Base-by-base conservation (phyloP, 106 monocot species). In the Apostasia ramifera region DNA sequence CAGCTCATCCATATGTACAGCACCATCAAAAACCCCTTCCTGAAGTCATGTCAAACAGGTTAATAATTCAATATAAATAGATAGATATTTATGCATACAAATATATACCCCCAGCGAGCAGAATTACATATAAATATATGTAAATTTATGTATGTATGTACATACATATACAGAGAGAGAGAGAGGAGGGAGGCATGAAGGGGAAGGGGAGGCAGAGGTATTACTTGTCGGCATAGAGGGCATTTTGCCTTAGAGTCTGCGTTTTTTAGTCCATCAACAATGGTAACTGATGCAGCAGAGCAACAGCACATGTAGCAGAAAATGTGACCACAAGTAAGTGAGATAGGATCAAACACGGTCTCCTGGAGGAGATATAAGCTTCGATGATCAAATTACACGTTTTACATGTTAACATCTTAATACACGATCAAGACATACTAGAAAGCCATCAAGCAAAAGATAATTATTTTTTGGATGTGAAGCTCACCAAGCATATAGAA, bases 251-350 rank as follows among this genome's bases (percentile, higher is more conserved):
- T 81, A 38, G 48, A 71, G 26, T 75, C 71, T 3, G 88, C 91
- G 40, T 74, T 26, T 61, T 84, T 91, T 8, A 91, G 66, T 14
- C 91, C 95, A 61, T 95, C 88, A 14, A 95, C 72, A 12, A 88
- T 86, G 1, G 79, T 81, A 8, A 86, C 86, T 0, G 83, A 86
- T 42, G 88, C 83, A 14, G 95, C 81, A 59, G 84, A 80, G 42
- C 91, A 91, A 41, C 83, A 84, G 41, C 95, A 95, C 71, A 86
- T 81, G 69, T 86, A 86, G 76, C 91, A 95, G 71, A 88, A 91
- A 55, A 91, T 86, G 52, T 91, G 95, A 15, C 95, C 95, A 66
- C 91, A 95, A 12, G 80, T 59, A 50, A 95, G 91, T 42, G 91
- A 68, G 40, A 95, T 77, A 1, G 95, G 86, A 61, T 91, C 88